Conservation (phyloP, 371 early-diverging fungal species). For the Actinomortierella wolfii region DNA sequence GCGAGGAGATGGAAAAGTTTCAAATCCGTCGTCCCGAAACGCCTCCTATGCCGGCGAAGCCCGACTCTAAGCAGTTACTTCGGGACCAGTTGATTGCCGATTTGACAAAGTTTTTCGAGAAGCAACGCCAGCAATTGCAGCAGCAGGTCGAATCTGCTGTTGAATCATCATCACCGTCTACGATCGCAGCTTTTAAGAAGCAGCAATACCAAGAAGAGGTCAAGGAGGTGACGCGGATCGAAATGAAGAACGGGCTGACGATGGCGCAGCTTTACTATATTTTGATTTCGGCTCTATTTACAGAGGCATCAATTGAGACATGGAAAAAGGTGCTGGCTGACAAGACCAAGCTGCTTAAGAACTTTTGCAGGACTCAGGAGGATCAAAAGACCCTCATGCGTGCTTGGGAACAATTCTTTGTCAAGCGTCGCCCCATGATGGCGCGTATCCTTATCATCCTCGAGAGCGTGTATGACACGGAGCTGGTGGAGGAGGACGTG, state of each 20-base stretch:
- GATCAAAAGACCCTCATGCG: constrained; percentile 68
- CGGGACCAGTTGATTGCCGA: constrained; percentile 39
- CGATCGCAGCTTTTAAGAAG: constrained; percentile 39
- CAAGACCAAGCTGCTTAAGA: constrained; percentile 58
- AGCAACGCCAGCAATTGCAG: background rate
- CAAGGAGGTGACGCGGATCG: constrained; percentile 75
- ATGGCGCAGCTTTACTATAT: constrained; percentile 69
- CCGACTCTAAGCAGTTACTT: constrained; percentile 46
- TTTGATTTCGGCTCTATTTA: constrained; percentile 61
- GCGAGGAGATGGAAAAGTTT: constrained; percentile 64
- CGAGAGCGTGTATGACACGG: constrained; percentile 69
- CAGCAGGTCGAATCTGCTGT: constrained; percentile 17
- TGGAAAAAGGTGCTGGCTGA: constrained; percentile 43
- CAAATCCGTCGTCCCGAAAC: constrained; percentile 49
- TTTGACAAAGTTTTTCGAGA: constrained; percentile 45
- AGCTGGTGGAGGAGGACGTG: constrained; percentile 76
- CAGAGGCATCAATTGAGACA: constrained; percentile 49
- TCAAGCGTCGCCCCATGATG: constrained; percentile 55
- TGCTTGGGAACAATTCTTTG: constrained; percentile 68
- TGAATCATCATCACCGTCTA: constrained; percentile 13
- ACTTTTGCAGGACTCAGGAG: constrained; percentile 63
- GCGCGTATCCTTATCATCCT: constrained; percentile 59
- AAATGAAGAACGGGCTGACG: constrained; percentile 75
- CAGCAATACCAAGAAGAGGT: constrained; percentile 57
- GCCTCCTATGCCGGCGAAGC: constrained; percentile 38